phyloP scores from a whole-genome alignment of 2,329 filamentous ascomycete genomes.

The Amesomyces nigricolor region DNA sequence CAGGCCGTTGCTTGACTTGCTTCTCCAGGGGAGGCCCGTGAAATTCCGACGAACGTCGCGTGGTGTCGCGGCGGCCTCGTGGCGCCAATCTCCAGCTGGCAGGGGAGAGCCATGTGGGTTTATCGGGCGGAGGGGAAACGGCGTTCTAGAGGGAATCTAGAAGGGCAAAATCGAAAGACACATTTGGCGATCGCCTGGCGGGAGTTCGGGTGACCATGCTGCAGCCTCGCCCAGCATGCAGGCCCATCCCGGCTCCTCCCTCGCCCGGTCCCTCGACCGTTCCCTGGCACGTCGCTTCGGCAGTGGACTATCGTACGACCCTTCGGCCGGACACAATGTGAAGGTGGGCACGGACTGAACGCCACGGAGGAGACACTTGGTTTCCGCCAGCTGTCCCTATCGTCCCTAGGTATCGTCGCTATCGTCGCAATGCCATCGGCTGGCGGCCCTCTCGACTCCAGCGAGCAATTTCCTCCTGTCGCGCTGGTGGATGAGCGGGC shows the following conservation, averaged over 20 bases:
- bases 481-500: too few species aligned
- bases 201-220: slow-evolving; percentile 1
- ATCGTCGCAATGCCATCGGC: not conserved
- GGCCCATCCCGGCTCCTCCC: slow-evolving; percentile 2
- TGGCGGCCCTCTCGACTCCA: not conserved
- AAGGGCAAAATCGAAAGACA: slow-evolving; percentile 9
- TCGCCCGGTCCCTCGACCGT: not conserved
- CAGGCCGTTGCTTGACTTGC: too few species aligned
- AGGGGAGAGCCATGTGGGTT: slow-evolving; percentile 1
- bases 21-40: not conserved
- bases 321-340: slow-evolving; percentile 2
- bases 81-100: not conserved
- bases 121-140: not conserved
- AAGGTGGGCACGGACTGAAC: too few species aligned
- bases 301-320: slow-evolving; percentile 15
- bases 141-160: slow-evolving; percentile 10
- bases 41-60: slow-evolving; percentile 9
- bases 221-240: slow-evolving; percentile 8
- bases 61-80: not conserved
- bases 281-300: slow-evolving; percentile 6
- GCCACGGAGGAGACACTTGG: too few species aligned
- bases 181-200: not conserved
- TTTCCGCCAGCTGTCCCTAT: too few species aligned
- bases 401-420: too few species aligned
- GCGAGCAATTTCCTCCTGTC: not conserved